These are phyloP conservation scores for Gymnopilus dilepis DNA, from an alignment of 768 basidiomycete genomes.

Conservation along the genomic window DNA sequence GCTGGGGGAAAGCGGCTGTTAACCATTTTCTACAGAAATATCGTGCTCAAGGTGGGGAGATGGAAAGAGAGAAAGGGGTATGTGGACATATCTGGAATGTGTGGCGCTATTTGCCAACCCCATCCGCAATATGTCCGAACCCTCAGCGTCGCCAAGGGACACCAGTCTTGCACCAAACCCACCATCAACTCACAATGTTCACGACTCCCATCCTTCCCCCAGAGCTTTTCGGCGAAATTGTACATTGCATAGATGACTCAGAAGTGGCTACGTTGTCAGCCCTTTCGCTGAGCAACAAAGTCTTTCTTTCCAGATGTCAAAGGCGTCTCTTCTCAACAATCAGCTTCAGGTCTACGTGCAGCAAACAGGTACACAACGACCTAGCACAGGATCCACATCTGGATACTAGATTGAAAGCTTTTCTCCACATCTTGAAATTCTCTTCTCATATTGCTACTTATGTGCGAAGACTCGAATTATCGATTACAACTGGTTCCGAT, in stretches of 20 bases:
- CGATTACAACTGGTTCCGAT: conserved; percentile 5
- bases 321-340: conserved; percentile 6
- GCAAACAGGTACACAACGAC: neutral
- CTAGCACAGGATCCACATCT: neutral
- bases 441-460: conserved; percentile 14
- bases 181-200: conserved; percentile 2
- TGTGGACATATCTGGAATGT: conserved; percentile 17
- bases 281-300: conserved; percentile 3
- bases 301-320: conserved; percentile 5
- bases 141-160: too few relatives aligned
- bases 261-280: neutral
- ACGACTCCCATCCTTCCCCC: neutral
- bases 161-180: too few relatives aligned
- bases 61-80: neutral
- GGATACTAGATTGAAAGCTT: neutral
- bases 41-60: too few relatives aligned
- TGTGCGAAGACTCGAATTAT: conserved; percentile 3
- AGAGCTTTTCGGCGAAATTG: conserved; percentile 17
- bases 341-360: neutral
- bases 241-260: conserved; percentile 1
- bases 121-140: too few relatives aligned
- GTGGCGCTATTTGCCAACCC: conserved; percentile 15
- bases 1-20: neutral
- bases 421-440: conserved; percentile 7
- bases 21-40: conserved; percentile 4